Conservation (phyloP, 305 asterid genomes). For the Euphrasia arctica region DNA sequence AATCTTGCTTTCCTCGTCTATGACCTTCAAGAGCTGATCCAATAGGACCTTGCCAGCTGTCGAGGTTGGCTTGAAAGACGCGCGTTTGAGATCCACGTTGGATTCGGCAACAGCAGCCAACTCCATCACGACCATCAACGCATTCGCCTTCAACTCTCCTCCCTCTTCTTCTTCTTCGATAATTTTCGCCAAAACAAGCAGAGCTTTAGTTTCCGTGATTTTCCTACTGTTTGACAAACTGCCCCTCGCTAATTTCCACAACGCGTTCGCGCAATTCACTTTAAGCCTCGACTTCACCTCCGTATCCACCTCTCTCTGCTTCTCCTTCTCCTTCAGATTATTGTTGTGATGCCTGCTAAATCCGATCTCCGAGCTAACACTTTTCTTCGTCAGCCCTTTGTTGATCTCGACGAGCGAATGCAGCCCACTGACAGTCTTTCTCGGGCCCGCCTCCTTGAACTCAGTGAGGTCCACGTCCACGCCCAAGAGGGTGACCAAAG, state of each 20-base stretch:
- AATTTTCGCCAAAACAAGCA: constrained; percentile 56
- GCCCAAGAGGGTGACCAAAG: constrained; percentile 45
- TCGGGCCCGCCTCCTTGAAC: constrained; percentile 29
- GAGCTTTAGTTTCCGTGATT: constrained; percentile 59
- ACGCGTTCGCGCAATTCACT: constrained; percentile 43
- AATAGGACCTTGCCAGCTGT: constrained; percentile 55
- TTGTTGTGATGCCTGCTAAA: constrained; percentile 28
- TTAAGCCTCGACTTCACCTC: constrained; percentile 48
- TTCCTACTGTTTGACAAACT: constrained; percentile 50
- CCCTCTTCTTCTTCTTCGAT: constrained; percentile 45
- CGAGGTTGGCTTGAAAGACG: constrained; percentile 50
- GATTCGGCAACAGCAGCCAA: constrained; percentile 59
- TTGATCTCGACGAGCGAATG: constrained; percentile 46
- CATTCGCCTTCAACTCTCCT: constrained; percentile 45
- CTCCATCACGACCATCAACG: constrained; percentile 58
- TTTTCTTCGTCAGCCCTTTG: constrained; percentile 29
- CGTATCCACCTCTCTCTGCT: constrained; percentile 44
- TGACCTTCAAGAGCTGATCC: constrained; percentile 58
- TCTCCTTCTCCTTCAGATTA: constrained; percentile 27
- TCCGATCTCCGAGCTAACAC: background rate
- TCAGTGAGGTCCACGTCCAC: constrained; percentile 51
- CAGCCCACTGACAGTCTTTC: constrained; percentile 29
- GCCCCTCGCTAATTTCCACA: constrained; percentile 52
- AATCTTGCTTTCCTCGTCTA: constrained; percentile 36
- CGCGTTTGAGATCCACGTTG: constrained; percentile 44